These are phyloP conservation scores for Triticum turgidum DNA, from an alignment of 176 grass and related monocot genomes.

Conservation along the genomic window DNA sequence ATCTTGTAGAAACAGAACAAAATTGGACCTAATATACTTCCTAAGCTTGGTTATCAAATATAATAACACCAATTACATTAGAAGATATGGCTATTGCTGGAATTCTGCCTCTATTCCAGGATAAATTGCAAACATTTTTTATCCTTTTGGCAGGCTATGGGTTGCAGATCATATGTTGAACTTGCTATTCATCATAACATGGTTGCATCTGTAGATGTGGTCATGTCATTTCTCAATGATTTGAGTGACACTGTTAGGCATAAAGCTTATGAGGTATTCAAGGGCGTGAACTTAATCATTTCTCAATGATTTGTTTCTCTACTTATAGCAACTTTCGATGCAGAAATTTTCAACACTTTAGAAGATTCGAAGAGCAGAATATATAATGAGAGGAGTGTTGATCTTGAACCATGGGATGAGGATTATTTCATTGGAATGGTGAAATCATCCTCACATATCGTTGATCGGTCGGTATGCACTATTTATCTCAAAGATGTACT, in stretches of 20 bases:
- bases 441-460: conserved; percentile 62
- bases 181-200: too few relatives aligned
- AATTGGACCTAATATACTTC: too few relatives aligned
- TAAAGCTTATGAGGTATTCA: conserved; percentile 76
- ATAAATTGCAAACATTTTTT: too few relatives aligned
- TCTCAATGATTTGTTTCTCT: conserved; percentile 2
- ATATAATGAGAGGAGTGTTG: conserved; percentile 40
- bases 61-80: too few relatives aligned
- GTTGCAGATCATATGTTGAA: too few relatives aligned
- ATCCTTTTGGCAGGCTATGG: too few relatives aligned
- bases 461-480: conserved; percentile 62
- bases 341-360: conserved; percentile 69
- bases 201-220: too few relatives aligned
- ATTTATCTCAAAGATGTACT: not conserved
- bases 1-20: too few relatives aligned
- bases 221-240: too few relatives aligned
- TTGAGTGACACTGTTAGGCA: not conserved
- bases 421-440: conserved; percentile 79
- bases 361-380: conserved; percentile 66
- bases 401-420: conserved; percentile 89
- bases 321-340: conserved; percentile 14
- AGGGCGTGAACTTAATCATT: not conserved
- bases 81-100: too few relatives aligned
- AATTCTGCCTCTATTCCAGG: too few relatives aligned
- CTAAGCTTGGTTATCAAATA: too few relatives aligned